phyloP scores from a whole-genome alignment of 1,284 basidiomycete species.

The Anthracocystis walkeri region DNA sequence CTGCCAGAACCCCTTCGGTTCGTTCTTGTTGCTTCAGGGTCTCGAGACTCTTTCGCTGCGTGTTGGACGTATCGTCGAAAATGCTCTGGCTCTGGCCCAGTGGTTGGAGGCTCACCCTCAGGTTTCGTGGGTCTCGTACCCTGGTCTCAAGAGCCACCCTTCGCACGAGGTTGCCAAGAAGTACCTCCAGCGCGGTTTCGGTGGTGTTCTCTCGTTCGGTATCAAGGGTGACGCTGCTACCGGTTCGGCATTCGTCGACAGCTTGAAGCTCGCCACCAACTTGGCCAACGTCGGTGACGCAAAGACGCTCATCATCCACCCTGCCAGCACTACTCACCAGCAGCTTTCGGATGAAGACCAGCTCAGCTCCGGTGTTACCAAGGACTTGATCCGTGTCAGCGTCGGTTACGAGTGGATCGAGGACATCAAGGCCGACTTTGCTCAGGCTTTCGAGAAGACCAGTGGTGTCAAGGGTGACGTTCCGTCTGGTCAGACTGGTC shows the following conservation, averaged over 20 bases:
- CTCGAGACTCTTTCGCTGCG: slow-evolving; percentile 86
- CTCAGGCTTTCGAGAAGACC: slow-evolving; percentile 73
- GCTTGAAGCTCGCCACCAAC: slow-evolving; percentile 76
- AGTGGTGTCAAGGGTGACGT: slow-evolving; percentile 45
- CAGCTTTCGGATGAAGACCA: slow-evolving; percentile 81
- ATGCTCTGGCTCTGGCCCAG: slow-evolving; percentile 80
- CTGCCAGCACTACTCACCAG: slow-evolving; percentile 84
- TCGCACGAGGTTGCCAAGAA: slow-evolving; percentile 76
- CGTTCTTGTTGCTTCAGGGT: slow-evolving; percentile 86
- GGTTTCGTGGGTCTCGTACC: slow-evolving; percentile 85
- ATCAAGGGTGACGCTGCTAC: slow-evolving; percentile 77
- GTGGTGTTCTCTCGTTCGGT: slow-evolving; percentile 85
- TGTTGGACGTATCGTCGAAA: slow-evolving; percentile 80
- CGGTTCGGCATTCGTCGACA: slow-evolving; percentile 80
- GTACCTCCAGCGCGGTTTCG: slow-evolving; percentile 72
- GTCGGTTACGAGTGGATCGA: slow-evolving; percentile 87
- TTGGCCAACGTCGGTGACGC: slow-evolving; percentile 65
- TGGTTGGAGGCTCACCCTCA: slow-evolving; percentile 80
- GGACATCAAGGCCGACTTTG: slow-evolving; percentile 80
- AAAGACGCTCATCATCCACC: slow-evolving; percentile 73
- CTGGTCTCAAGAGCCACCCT: slow-evolving; percentile 78
- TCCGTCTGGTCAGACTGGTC: slow-evolving; percentile 42
- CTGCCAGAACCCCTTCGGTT: slow-evolving; percentile 81
- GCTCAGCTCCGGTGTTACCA: slow-evolving; percentile 79
- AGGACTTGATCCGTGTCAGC: slow-evolving; percentile 81